Base-by-base conservation (phyloP, 352 stramenopile genomes). In the Phytophthora citrophthora region DNA sequence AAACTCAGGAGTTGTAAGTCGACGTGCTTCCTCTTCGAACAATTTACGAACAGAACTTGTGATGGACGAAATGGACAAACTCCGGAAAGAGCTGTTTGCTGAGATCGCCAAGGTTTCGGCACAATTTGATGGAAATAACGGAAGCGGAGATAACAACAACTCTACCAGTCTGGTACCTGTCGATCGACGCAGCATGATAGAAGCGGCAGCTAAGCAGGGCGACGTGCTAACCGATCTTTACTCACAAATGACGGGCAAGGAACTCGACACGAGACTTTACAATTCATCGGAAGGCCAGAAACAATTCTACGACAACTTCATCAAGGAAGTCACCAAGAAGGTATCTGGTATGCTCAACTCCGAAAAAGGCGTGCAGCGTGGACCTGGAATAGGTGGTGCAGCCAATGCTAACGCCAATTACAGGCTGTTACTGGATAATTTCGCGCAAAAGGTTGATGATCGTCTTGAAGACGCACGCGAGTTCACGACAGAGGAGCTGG, bases 291-390 rank as follows among this genome's bases (percentile, higher is more conserved):
- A 79, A 55, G 69, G 56, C 5, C 79, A 87, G 50, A 79, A 76
- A 34, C 79, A 90, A 44, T 76, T 88, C 29, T 91, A 92, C 68
- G 85, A 94, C 50, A 72, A 71, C 7, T 80, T 91, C 32, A 73
- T 93, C 47, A 84, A 87, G 43, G 85, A 91, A 62, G 68, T 94
- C 26, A 90, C 79, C 9, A 91, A 93, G 54, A 95, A 91, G 56
- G 86, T 95, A 31, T 82, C 79, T 43, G 60, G 71, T 4, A 60
- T 89, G 29, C 48, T 91, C 16, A 81, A 82, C 31, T 52, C 54
- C 32, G 81, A 89, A 10, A 90, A 88, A 50, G 36, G 45, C 12
- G 31, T 40, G 3, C 56, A 27, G 16, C 61, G 53, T 18, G 69
- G 62, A 2, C 52, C 72, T n/a, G 62, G 65, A n/a, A 64, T 74